Conservation (phyloP, 2,329 filamentous ascomycete genomes). For the Berkeleyomyces basicola region DNA sequence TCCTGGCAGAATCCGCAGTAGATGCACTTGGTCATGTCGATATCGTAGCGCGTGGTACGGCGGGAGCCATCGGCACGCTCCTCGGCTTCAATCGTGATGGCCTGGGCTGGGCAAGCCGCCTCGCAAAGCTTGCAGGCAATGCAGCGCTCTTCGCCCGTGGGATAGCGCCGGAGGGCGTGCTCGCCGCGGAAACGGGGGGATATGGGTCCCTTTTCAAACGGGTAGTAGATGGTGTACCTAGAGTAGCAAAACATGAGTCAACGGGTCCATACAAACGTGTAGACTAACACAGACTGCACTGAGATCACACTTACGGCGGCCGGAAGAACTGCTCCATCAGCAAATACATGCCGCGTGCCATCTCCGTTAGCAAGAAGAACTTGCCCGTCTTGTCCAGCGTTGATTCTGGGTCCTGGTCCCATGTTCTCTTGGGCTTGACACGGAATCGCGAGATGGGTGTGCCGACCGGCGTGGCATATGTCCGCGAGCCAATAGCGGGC, state of each 20-base stretch:
- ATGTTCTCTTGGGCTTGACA: slow-evolving; percentile 52
- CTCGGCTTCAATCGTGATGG: slow-evolving; percentile 97
- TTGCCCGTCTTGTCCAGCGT: slow-evolving; percentile 72
- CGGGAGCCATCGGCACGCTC: slow-evolving; percentile 92
- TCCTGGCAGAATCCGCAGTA: slow-evolving; percentile 99
- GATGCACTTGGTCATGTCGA: slow-evolving; percentile 99
- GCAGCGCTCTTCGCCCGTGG: slow-evolving; percentile 93
- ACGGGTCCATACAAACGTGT: not conserved
- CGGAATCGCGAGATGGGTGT: slow-evolving; percentile 71
- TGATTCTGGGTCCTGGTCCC: slow-evolving; percentile 64
- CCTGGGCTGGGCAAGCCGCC: slow-evolving; percentile 90
- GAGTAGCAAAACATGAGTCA: slow-evolving; percentile 5
- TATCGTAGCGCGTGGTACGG: slow-evolving; percentile 93
- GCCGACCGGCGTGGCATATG: slow-evolving; percentile 55
- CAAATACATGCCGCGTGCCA: slow-evolving; percentile 95
- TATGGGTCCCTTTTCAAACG: slow-evolving; percentile 97
- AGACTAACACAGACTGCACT: not conserved
- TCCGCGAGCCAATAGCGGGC: slow-evolving; percentile 16
- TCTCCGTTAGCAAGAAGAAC: slow-evolving; percentile 91
- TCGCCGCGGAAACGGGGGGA: slow-evolving; percentile 96
- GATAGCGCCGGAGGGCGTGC: slow-evolving; percentile 89
- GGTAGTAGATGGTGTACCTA: slow-evolving; percentile 96
- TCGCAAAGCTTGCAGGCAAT: slow-evolving; percentile 99
- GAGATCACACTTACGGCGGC: slow-evolving; percentile 59
- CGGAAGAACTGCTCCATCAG: slow-evolving; percentile 96